Conservation (phyloP, 768 basidiomycete species). For the Cantharellus anzutake region DNA sequence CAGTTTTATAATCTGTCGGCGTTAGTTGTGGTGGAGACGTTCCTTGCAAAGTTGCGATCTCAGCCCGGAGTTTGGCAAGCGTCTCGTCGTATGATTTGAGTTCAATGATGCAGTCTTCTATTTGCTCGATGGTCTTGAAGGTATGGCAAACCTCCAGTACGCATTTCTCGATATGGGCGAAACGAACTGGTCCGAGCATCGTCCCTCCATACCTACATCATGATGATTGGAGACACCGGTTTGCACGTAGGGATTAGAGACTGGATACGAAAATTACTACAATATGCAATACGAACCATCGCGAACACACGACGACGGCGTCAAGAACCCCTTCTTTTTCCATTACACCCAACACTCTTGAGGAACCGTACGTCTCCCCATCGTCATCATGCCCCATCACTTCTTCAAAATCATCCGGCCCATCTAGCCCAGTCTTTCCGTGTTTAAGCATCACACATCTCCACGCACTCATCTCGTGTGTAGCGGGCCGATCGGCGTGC, state of each 20-base stretch:
- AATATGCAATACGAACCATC: slow-evolving; percentile 34
- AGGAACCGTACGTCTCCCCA: slow-evolving; percentile 55
- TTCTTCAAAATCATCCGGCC: slow-evolving; percentile 61
- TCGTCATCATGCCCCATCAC: slow-evolving; percentile 49
- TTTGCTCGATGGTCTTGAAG: slow-evolving; percentile 49
- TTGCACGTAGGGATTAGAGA: background rate
- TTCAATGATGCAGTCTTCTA: slow-evolving; percentile 38
- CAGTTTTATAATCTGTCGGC: slow-evolving; percentile 28
- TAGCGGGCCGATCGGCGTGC: slow-evolving; percentile 37
- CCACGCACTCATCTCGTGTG: slow-evolving; percentile 65
- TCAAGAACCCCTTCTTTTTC: slow-evolving; percentile 50
- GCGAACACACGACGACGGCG: slow-evolving; percentile 59
- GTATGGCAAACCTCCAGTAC: slow-evolving; percentile 49
- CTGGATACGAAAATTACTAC: background rate
- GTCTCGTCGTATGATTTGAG: slow-evolving; percentile 36
- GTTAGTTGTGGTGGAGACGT: slow-evolving; percentile 25
- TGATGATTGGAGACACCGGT: background rate
- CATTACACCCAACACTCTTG: slow-evolving; percentile 46
- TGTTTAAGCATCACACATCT: slow-evolving; percentile 53
- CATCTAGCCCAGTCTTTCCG: slow-evolving; percentile 43
- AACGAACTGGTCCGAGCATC: slow-evolving; percentile 54
- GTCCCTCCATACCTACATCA: slow-evolving; percentile 56
- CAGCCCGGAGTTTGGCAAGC: background rate
- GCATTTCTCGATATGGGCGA: slow-evolving; percentile 61
- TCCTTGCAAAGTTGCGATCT: background rate